Evolutionary conservation across 768 basidiomycete genomes (phyloP), one percentile per base, ranked within the genome.

Genomic region (Erythrobasidium yunnanense): DNA sequence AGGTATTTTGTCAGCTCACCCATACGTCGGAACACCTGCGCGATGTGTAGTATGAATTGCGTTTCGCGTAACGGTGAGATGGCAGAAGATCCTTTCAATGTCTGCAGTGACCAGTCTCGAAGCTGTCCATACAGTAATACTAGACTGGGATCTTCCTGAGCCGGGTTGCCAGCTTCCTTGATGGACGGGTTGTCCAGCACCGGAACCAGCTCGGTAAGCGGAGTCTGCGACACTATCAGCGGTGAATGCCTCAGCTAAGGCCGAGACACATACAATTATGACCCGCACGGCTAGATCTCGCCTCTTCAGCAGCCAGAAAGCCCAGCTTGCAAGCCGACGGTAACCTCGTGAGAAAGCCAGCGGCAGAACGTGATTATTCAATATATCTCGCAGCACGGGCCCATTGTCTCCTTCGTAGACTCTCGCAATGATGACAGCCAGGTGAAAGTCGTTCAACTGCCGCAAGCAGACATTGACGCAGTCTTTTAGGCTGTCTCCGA

Each of bases 251-350:
- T 1, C 29, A 2, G 0, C 15, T 47, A 15, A 6, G 23, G 5
- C 30, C 54, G 57, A 32, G 13, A 2, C 32, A 78, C 86, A 73
- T 75, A 92, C 93, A 72, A 96, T 77, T 20, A 99, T 80, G 30
- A 93, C 84, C 52, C 88, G 83, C n/a, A 95, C 89, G 2, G 90
- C 85, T 17, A 95, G 74, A 77, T 96, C 92, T 55, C 88, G 80
- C 47, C 90, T 80, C 68, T 85, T 84, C n/a, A 96, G 79, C 60
- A 88, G 77, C 92, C 95, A 97, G 76, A 93, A 93, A 1, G 88
- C 89, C 95, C 92, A 99, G 68, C 87, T 90, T 22, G 84, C 88
- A 13, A 97, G 77, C 87, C 89, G 97, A 42, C 93, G 81, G 74
- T 96, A 92, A 0, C 92, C 95, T 47, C 86, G 81, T 55, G 79